These are phyloP conservation scores for Massariosphaeria phaeospora DNA, from an alignment of 495 filamentous ascomycete species.

Conservation along the genomic window DNA sequence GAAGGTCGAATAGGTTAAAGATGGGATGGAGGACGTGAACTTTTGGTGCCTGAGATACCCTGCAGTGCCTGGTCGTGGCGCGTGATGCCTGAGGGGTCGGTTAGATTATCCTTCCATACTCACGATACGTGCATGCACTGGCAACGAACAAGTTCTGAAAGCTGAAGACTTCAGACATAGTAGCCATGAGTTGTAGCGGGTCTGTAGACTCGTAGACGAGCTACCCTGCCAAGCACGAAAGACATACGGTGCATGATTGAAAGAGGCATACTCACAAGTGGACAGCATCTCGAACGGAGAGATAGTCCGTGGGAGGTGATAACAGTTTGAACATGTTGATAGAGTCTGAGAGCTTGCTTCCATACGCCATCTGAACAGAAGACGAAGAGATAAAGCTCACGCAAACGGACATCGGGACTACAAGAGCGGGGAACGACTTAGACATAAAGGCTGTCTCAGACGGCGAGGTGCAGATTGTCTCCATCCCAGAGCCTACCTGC, in stretches of 20 bases:
- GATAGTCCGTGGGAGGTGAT: neutral
- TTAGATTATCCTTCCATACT: no score
- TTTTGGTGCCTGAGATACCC: neutral
- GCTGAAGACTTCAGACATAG: no score
- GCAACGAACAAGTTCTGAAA: no score
- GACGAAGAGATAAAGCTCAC: no score
- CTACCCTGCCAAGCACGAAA: neutral
- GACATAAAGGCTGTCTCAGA: no score
- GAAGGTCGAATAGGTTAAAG: neutral
- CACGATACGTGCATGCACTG: no score
- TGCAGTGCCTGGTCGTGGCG: neutral
- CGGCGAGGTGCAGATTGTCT: no score
- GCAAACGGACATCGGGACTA: no score
- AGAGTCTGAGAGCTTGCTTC: neutral
- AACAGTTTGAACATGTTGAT: neutral
- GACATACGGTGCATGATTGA: neutral
- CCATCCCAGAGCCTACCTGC: no score
- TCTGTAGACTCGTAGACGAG: neutral
- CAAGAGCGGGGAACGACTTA: no score
- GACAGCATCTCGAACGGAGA: neutral
- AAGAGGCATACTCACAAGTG: neutral
- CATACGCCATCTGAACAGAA: neutral
- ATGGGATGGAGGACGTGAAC: constrained; percentile 10
- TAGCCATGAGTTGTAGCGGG: neutral
- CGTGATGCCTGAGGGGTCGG: constrained; percentile 5